These are phyloP conservation scores for Aeschynomene evenia DNA, from an alignment of 306 rosid species.

Conservation along the genomic window DNA sequence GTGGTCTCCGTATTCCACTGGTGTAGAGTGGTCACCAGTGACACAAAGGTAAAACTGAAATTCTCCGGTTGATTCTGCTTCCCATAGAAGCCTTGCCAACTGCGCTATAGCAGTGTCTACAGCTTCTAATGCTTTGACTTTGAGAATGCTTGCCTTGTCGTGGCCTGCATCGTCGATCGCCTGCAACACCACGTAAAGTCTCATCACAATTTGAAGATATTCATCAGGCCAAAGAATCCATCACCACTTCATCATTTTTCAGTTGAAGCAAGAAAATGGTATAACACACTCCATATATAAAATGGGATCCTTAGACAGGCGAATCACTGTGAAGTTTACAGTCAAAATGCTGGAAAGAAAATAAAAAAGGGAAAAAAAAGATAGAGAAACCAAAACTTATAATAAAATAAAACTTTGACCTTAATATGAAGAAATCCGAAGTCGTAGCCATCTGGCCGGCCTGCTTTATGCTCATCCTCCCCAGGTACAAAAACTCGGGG, in stretches of 20 bases:
- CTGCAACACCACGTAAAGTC: constrained; percentile 47
- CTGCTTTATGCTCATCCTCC: constrained; percentile 74
- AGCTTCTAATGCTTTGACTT: constrained; percentile 83
- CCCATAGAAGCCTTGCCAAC: constrained; percentile 86
- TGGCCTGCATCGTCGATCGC: constrained; percentile 98
- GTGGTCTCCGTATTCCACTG: constrained; percentile 98
- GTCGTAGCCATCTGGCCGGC: constrained; percentile 90
- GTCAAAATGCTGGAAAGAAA: constrained; percentile 10
- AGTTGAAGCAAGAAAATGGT: not conserved
- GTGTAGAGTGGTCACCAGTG: constrained; percentile 95
- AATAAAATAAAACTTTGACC: constrained; percentile 55
- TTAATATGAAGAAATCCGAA: constrained; percentile 96
- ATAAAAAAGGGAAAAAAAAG: not conserved
- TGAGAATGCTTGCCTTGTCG: constrained; percentile 80
- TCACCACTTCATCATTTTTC: not conserved
- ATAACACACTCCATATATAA: constrained; percentile 1
- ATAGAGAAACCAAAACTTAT: constrained; percentile 5
- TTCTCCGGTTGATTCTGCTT: constrained; percentile 62
- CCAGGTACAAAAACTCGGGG: constrained; percentile 87
- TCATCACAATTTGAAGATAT: too few relatives aligned
- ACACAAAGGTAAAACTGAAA: constrained; percentile 72
- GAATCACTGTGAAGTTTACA: constrained; percentile 13
- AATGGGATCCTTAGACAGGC: constrained; percentile 1
- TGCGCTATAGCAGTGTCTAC: constrained; percentile 86
- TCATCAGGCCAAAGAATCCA: not conserved